These are phyloP conservation scores for Ceratopteris richardii DNA, from an alignment of 75 land plant species.

Conservation along the genomic window DNA sequence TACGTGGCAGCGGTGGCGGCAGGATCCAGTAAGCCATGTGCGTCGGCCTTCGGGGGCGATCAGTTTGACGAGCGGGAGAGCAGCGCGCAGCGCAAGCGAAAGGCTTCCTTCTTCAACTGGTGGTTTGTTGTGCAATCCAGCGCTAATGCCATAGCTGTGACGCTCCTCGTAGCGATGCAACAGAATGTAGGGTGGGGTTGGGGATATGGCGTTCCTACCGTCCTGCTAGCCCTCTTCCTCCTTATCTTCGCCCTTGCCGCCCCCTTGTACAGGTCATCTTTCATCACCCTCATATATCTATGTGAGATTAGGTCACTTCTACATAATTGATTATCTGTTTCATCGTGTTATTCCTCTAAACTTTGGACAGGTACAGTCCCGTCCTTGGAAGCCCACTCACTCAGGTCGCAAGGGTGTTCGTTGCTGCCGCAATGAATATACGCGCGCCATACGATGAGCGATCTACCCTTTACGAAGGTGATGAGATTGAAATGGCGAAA, in stretches of 20 bases:
- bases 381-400: slow-evolving; percentile 37
- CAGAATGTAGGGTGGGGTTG: slow-evolving; percentile 29
- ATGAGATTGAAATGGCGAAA: slow-evolving; percentile 19
- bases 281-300: no score
- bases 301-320: no score
- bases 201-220: slow-evolving; percentile 30
- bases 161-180: slow-evolving; percentile 18
- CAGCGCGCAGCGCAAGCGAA: slow-evolving; percentile 1
- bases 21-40: slow-evolving; percentile 19
- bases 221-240: slow-evolving; percentile 26
- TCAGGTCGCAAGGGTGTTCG: slow-evolving; percentile 26
- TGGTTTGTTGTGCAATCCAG: slow-evolving; percentile 17
- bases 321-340: no score
- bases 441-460: neutral
- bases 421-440: slow-evolving; percentile 16
- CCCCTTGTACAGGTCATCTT: slow-evolving; percentile 1
- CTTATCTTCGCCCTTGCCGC: slow-evolving; percentile 18
- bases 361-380: slow-evolving; percentile 7
- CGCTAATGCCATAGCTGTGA: slow-evolving; percentile 3
- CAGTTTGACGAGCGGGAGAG: slow-evolving; percentile 17
- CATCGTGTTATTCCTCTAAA: no score
- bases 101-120: slow-evolving; percentile 26
- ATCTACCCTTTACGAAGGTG: slow-evolving; percentile 11
- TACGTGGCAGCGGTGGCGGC: slow-evolving; percentile 21
- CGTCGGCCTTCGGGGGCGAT: slow-evolving; percentile 21